Evolutionary conservation across 306 rosid species (phyloP).

Genomic region (Boehmeria nivea): DNA sequence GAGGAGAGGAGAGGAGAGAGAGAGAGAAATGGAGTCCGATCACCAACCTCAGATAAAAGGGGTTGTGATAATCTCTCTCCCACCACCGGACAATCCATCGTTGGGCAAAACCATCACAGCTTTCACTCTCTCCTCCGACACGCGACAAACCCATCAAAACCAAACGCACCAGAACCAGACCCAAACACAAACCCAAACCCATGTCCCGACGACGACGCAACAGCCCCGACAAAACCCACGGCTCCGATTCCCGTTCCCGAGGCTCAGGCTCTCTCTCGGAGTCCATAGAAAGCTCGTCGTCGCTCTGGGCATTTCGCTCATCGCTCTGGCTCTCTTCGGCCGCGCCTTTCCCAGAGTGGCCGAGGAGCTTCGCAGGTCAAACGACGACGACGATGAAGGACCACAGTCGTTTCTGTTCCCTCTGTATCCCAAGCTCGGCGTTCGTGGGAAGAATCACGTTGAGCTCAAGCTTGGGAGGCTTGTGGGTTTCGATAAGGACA

Average conservation of each 20-base stretch:
- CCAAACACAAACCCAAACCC: background rate
- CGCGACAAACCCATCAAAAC: constrained; percentile 7
- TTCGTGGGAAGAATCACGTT: constrained; percentile 32
- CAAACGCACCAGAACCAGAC: constrained; percentile 12
- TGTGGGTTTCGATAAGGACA: constrained; percentile 29
- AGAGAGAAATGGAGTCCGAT: constrained; percentile 44
- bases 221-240: constrained; percentile 29
- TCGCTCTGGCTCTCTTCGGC: constrained; percentile 45
- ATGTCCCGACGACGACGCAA: constrained; percentile 6
- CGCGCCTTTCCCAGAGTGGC: constrained; percentile 34
- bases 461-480: constrained; percentile 49
- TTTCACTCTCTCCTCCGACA: constrained; percentile 40
- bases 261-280: constrained; percentile 20
- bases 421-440: constrained; percentile 39
- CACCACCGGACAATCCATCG: constrained; percentile 73
- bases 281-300: constrained; percentile 36
- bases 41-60: constrained; percentile 39
- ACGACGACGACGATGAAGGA: constrained; percentile 34
- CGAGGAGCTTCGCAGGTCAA: constrained; percentile 31
- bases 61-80: constrained; percentile 70
- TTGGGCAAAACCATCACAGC: constrained; percentile 83
- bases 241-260: constrained; percentile 22
- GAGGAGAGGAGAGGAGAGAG: constrained; percentile 7
- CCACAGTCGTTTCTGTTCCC: constrained; percentile 45
- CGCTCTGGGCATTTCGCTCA: constrained; percentile 41